Evolutionary conservation across 371 early-diverging fungal genomes (phyloP).

Genomic region (Nematocida parisii): DNA sequence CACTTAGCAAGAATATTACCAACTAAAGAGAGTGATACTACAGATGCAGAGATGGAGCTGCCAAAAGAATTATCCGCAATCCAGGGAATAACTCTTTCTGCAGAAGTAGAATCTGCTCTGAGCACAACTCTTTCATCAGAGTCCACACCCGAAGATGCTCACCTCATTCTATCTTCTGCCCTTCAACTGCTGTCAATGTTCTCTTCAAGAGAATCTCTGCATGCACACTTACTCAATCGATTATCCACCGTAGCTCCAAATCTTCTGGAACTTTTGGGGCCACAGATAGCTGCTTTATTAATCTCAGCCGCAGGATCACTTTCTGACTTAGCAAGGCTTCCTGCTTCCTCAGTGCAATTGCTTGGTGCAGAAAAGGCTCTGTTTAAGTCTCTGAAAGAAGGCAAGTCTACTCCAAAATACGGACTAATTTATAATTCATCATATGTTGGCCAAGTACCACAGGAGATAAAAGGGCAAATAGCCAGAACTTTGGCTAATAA

Average conservation of each 20-base stretch:
- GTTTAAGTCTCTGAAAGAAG: slow-evolving; percentile 85
- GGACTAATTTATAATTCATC: slow-evolving; percentile 76
- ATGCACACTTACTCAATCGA: slow-evolving; percentile 79
- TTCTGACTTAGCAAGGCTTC: slow-evolving; percentile 81
- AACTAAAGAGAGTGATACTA: neutral
- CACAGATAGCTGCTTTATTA: slow-evolving; percentile 81
- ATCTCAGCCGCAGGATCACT: slow-evolving; percentile 84
- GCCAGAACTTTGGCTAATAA: slow-evolving; percentile 85
- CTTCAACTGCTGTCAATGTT: slow-evolving; percentile 79
- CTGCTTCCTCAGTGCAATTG: slow-evolving; percentile 88
- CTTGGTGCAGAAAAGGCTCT: slow-evolving; percentile 95
- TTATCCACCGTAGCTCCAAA: slow-evolving; percentile 86
- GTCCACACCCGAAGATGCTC: slow-evolving; percentile 79
- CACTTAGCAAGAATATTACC: slow-evolving; percentile 25
- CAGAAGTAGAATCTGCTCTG: slow-evolving; percentile 19
- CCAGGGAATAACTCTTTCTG: neutral
- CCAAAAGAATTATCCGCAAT: neutral
- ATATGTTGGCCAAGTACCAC: slow-evolving; percentile 73
- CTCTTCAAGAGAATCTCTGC: slow-evolving; percentile 80
- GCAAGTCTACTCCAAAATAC: slow-evolving; percentile 89
- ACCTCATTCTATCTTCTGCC: slow-evolving; percentile 76
- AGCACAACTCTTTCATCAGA: slow-evolving; percentile 81
- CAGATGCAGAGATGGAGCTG: slow-evolving; percentile 45
- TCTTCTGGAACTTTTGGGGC: slow-evolving; percentile 81
- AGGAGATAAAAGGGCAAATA: slow-evolving; percentile 81